Evolutionary conservation across 352 stramenopile species (phyloP).

Genomic region (Phytophthora megakarya): DNA sequence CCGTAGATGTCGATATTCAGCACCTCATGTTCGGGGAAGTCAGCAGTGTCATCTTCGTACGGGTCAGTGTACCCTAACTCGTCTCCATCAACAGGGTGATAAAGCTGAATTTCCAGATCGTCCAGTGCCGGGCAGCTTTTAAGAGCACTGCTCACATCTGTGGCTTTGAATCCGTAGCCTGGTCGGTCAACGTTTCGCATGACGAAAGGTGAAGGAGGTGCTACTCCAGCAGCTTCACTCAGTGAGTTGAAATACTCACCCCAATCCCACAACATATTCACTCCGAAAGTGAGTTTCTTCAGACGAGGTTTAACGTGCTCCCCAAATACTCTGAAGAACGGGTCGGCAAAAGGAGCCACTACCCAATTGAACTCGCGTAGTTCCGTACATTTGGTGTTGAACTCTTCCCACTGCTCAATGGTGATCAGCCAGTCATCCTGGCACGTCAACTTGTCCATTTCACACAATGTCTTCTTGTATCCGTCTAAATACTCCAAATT

Average conservation of each 20-base stretch:
- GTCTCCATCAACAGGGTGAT: conserved; percentile 39
- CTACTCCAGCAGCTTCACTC: conserved; percentile 15
- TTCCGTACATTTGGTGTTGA: conserved; percentile 40
- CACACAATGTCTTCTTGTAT: conserved; percentile 39
- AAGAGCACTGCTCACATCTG: conserved; percentile 32
- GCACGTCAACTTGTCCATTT: conserved; percentile 43
- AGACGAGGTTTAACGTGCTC: conserved; percentile 41
- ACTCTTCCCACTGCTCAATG: conserved; percentile 38
- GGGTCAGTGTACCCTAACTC: conserved; percentile 34
- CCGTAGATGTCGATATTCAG: conserved; percentile 45
- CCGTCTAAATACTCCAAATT: conserved; percentile 41
- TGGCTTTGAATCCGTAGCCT: conserved; percentile 33
- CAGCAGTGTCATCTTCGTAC: conserved; percentile 25
- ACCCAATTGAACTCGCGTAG: conserved; percentile 49
- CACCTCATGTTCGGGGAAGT: conserved; percentile 35
- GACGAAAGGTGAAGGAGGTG: background rate
- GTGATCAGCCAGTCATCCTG: conserved; percentile 35
- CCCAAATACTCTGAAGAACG: conserved; percentile 49
- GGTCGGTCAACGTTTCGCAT: conserved; percentile 8
- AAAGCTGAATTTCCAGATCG: conserved; percentile 41
- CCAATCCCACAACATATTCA: conserved; percentile 55
- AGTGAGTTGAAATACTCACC: conserved; percentile 35
- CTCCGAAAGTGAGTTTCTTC: conserved; percentile 33
- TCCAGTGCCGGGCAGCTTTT: conserved; percentile 44
- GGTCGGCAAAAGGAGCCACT: conserved; percentile 40